phyloP scores from a whole-genome alignment of 139 green algal species.

The Haematococcus lacustris region DNA sequence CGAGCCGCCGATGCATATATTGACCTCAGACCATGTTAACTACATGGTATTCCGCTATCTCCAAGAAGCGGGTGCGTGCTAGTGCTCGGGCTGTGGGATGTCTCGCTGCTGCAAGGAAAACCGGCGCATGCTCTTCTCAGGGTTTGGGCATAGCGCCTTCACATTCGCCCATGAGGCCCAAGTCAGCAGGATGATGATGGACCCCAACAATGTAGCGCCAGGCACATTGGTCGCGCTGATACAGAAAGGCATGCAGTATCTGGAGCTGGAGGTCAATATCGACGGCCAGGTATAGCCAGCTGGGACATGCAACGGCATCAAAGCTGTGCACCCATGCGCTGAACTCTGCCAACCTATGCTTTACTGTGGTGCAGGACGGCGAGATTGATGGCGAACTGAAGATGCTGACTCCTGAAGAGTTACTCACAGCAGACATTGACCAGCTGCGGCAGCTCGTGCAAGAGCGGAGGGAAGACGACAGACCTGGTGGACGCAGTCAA shows the following conservation, averaged over 20 bases:
- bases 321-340: too few species aligned
- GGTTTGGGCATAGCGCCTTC: slow-evolving; percentile 92
- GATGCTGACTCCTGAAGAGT: slow-evolving; percentile 71
- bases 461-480: slow-evolving; percentile 42
- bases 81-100: not conserved
- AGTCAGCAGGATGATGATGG: slow-evolving; percentile 54
- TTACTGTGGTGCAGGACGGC: slow-evolving; percentile 53
- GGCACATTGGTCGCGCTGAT: slow-evolving; percentile 88
- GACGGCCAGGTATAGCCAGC: slow-evolving; percentile 23
- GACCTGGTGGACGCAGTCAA: slow-evolving; percentile 12
- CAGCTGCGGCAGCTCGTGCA: slow-evolving; percentile 67
- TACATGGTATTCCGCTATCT: slow-evolving; percentile 93
- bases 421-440: slow-evolving; percentile 82
- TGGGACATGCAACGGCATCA: not conserved
- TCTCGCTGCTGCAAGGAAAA: not conserved
- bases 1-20: too few species aligned
- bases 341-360: too few species aligned
- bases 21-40: slow-evolving; percentile 81
- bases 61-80: slow-evolving; percentile 73
- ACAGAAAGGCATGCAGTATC: slow-evolving; percentile 94
- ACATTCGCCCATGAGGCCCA: slow-evolving; percentile 84
- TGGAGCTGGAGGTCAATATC: slow-evolving; percentile 96
- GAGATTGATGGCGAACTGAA: slow-evolving; percentile 81
- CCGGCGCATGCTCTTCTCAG: slow-evolving; percentile 36
- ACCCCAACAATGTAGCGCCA: slow-evolving; percentile 80